Conservation (phyloP, 768 basidiomycete species). For the Lactifluus pinguis region DNA sequence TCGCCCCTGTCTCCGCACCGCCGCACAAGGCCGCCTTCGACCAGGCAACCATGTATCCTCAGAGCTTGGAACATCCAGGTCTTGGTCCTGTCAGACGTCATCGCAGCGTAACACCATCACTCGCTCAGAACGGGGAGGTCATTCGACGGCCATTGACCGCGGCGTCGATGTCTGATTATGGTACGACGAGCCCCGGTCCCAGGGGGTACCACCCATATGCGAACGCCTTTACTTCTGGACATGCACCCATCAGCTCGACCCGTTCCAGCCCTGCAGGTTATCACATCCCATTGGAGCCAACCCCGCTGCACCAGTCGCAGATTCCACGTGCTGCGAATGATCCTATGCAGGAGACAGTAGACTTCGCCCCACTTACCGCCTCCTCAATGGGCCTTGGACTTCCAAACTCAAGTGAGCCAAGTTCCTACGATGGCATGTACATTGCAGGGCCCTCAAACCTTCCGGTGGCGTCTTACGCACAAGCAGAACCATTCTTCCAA, state of each 20-base stretch:
- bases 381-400: slow-evolving; percentile 13
- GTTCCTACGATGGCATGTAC: slow-evolving; percentile 22
- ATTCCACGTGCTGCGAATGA: slow-evolving; percentile 20
- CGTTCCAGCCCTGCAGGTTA: slow-evolving; percentile 35
- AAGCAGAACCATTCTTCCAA: slow-evolving; percentile 5
- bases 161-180: slow-evolving; percentile 18
- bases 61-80: slow-evolving; percentile 29
- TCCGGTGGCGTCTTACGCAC: not conserved
- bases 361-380: slow-evolving; percentile 2
- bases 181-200: slow-evolving; percentile 14
- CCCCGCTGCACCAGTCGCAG: slow-evolving; percentile 16
- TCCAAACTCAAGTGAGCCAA: slow-evolving; percentile 7
- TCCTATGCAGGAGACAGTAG: not conserved
- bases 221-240: slow-evolving; percentile 13
- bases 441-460: slow-evolving; percentile 25
- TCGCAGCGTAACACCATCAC: slow-evolving; percentile 68
- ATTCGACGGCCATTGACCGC: slow-evolving; percentile 40
- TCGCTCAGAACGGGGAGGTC: slow-evolving; percentile 40
- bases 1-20: slow-evolving; percentile 52
- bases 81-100: slow-evolving; percentile 61
- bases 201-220: slow-evolving; percentile 31
- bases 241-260: slow-evolving; percentile 23
- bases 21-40: slow-evolving; percentile 63
- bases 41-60: slow-evolving; percentile 44
- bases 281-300: slow-evolving; percentile 39